Evolutionary conservation across 768 basidiomycete genomes (phyloP).

Genomic region (Gymnopilus dilepis): DNA sequence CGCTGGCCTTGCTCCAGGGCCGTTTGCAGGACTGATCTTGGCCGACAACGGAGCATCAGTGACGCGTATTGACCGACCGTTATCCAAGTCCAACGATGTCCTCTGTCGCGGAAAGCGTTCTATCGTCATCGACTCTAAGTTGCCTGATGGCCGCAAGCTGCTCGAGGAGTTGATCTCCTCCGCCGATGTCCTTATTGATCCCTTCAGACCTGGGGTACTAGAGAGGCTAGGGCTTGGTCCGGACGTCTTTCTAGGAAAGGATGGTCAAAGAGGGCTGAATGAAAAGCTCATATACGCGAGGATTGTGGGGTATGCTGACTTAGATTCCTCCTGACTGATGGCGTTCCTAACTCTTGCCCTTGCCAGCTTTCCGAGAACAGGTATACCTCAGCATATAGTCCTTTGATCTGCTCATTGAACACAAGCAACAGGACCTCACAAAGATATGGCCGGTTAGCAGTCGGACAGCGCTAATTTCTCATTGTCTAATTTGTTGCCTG

Average conservation of each 20-base stretch:
- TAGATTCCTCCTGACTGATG: no score
- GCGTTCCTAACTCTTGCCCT: neutral
- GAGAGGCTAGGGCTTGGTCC: slow-evolving; percentile 81
- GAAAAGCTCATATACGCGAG: slow-evolving; percentile 74
- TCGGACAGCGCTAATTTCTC: neutral
- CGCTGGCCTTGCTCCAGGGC: slow-evolving; percentile 82
- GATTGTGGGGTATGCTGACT: slow-evolving; percentile 62
- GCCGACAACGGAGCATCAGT: slow-evolving; percentile 84
- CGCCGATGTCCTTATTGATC: slow-evolving; percentile 85
- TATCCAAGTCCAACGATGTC: slow-evolving; percentile 48
- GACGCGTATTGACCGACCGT: slow-evolving; percentile 73
- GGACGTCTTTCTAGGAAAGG: slow-evolving; percentile 65
- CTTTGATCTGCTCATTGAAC: neutral
- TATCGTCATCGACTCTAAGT: slow-evolving; percentile 72
- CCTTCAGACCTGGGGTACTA: slow-evolving; percentile 84
- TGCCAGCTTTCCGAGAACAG: slow-evolving; percentile 64
- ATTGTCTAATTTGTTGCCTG: neutral
- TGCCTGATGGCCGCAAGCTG: slow-evolving; percentile 56
- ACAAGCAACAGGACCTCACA: slow-evolving; percentile 59
- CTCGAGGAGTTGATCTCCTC: slow-evolving; percentile 60
- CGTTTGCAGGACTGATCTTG: slow-evolving; percentile 78
- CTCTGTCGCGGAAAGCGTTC: slow-evolving; percentile 80
- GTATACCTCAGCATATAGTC: slow-evolving; percentile 32
- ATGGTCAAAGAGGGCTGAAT: slow-evolving; percentile 55
- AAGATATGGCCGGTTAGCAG: slow-evolving; percentile 74